Conservation (phyloP, 2,329 filamentous ascomycete genomes). For the Colletotrichum aenigma region DNA sequence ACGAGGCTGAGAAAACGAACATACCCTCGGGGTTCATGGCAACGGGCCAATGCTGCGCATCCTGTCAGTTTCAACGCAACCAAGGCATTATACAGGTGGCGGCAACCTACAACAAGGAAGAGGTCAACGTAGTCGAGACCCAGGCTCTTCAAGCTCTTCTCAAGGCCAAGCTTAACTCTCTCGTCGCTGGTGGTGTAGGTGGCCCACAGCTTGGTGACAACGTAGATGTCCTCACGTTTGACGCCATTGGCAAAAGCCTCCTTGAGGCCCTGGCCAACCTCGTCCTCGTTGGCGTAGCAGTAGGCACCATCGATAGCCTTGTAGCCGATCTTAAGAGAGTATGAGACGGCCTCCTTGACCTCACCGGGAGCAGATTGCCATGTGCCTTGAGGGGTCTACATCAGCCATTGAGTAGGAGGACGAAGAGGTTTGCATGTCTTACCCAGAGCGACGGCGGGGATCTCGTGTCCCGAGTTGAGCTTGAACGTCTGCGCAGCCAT, state of each 20-base stretch:
- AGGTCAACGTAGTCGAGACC: constrained; percentile 84
- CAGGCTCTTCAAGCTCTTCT: constrained; percentile 74
- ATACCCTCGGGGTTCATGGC: constrained; percentile 78
- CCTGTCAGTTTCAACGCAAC: not conserved
- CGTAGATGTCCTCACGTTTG: constrained; percentile 80
- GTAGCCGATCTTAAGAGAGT: constrained; percentile 63
- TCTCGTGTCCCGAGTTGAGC: constrained; percentile 67
- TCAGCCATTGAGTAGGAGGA: not conserved
- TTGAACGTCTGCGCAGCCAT: constrained; percentile 65
- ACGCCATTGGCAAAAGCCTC: constrained; percentile 73
- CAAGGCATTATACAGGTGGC: not conserved
- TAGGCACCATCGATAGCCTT: constrained; percentile 73
- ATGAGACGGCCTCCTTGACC: constrained; percentile 61
- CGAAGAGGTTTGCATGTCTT: constrained; percentile 23
- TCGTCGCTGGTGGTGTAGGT: constrained; percentile 66
- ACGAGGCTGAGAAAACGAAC: not conserved
- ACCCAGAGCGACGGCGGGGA: constrained; percentile 69
- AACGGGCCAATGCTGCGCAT: constrained; percentile 74
- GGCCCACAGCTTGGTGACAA: constrained; percentile 86
- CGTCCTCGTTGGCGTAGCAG: constrained; percentile 82
- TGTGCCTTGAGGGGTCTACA: constrained; percentile 52
- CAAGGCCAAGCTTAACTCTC: constrained; percentile 70
- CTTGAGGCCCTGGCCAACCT: constrained; percentile 79
- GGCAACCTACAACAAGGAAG: constrained; percentile 64
- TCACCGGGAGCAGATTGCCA: constrained; percentile 67